Conservation (phyloP, 2,329 filamentous ascomycete genomes). For the Hymenoscyphus repandus region DNA sequence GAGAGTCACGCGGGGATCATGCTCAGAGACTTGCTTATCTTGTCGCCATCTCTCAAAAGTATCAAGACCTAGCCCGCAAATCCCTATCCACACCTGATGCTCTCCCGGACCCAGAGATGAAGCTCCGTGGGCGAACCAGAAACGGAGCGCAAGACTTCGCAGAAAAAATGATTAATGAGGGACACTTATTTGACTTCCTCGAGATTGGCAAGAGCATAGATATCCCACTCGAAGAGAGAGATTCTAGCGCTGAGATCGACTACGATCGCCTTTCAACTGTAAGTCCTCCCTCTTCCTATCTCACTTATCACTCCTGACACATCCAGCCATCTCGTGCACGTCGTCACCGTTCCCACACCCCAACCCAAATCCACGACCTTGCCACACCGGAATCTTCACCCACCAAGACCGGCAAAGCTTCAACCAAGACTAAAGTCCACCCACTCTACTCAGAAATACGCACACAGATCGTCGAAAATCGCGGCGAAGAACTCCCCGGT, state of each 20-base stretch:
- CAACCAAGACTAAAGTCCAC: background rate
- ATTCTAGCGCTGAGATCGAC: background rate
- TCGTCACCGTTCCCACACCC: background rate
- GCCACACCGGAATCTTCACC: background rate
- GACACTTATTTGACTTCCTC: background rate
- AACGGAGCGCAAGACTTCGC: constrained; percentile 23
- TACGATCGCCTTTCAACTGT: background rate
- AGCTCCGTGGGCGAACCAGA: constrained; percentile 25
- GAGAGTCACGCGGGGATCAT: constrained; percentile 25
- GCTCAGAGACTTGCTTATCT: constrained; percentile 27
- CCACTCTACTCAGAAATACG: constrained; percentile 22
- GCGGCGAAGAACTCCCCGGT: constrained; percentile 31
- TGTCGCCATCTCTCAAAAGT: constrained; percentile 20
- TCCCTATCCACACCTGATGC: constrained; percentile 27
- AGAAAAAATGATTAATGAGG: constrained; percentile 24
- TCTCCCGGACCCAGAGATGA: constrained; percentile 16
- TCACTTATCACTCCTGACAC: background rate
- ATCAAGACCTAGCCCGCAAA: constrained; percentile 15
- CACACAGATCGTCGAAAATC: constrained; percentile 25
- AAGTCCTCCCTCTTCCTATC: background rate
- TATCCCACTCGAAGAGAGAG: background rate
- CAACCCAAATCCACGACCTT: background rate
- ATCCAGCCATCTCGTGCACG: background rate
- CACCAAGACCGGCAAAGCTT: background rate
- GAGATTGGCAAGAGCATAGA: background rate